Base-by-base conservation (phyloP, 805 yeast genomes). In the Komagataella ulmi region DNA sequence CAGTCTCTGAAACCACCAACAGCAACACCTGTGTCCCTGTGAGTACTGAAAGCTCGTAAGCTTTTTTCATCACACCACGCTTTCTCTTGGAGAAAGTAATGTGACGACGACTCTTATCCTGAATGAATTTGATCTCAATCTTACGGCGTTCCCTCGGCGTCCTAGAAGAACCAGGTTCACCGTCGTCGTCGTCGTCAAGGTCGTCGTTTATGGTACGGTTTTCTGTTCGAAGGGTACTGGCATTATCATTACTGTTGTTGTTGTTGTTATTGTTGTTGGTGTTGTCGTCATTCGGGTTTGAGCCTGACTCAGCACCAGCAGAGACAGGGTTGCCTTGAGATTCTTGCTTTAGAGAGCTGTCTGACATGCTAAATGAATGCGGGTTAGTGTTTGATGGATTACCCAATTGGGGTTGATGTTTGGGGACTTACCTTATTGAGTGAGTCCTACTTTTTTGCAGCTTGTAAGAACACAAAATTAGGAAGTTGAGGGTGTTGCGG, bases 31-130 rank as follows among this genome's bases (percentile, higher is more conserved):
- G 99, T 36, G 99, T 93, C 53, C 99, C 99, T 12, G 99, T 93
- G 60, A 93, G 77, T 51, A 93, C 98, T 18, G 96, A 85, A 57
- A 93, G 76, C 67, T 93, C 99, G 70, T 91, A 93, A n/a, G 99
- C 99, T 73, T 93, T 93, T 73, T 93, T 93, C 99, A 93, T 93
- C 63, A 93, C 91, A 60, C 99, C 99, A 48, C 97, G 98, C 71
- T 91, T 91, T 71, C 99, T 85, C 73, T 93, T 93, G 51, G 97
- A 88, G 63, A 93, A 93, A 30, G 99, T 93, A 61, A 93, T 95
- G 70, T 93, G 99, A 64, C 99, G 87, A 67, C 99, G 82, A 18
- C 96, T 88, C 72, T 93, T 93, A 69, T 93, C 97, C 72, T 91
- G 96, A 63, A 93, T 93, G 65, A 93, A 93, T 73, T 88, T 88